Evolutionary conservation across 495 filamentous ascomycete species (phyloP).

Genomic region (Penicillium flavigenum): DNA sequence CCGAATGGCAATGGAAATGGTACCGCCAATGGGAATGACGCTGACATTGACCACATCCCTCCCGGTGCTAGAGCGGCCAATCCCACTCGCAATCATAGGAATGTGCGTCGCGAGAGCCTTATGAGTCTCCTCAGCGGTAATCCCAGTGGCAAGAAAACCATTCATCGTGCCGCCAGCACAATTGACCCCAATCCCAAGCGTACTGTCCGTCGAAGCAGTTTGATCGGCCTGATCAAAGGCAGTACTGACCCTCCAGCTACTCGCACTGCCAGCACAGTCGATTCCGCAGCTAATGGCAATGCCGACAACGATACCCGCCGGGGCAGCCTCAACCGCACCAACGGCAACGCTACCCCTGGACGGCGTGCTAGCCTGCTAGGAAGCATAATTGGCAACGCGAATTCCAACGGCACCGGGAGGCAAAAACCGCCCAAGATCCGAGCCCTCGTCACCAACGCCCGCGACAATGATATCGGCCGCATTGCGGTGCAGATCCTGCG

Average conservation of each 20-base stretch:
- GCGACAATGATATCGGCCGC: slow-evolving; percentile 37
- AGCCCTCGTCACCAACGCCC: slow-evolving; percentile 42
- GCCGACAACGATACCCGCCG: background rate
- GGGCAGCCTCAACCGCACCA: background rate
- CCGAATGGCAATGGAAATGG: background rate
- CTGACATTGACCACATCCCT: background rate
- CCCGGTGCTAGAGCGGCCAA: background rate
- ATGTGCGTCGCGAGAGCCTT: slow-evolving; percentile 7
- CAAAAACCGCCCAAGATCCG: slow-evolving; percentile 25
- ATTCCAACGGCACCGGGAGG: slow-evolving; percentile 8
- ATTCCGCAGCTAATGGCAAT: background rate
- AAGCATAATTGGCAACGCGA: slow-evolving; percentile 9
- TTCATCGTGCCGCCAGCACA: background rate
- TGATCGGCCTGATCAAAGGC: slow-evolving; percentile 3
- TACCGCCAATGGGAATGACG: background rate
- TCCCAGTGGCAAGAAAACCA: background rate
- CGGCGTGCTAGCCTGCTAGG: background rate
- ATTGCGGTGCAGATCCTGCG: slow-evolving; percentile 42
- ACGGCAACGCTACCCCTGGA: background rate
- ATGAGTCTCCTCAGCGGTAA: slow-evolving; percentile 5
- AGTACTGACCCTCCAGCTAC: background rate
- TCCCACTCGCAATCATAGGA: background rate
- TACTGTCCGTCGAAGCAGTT: slow-evolving; percentile 7
- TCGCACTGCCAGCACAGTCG: background rate
- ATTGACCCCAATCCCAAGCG: slow-evolving; percentile 3